A percentile compares a stretch with the other conserved stretches of the same genome.
Conservation (phyloP, 2,329 filamentous ascomycete species). For the Colletotrichum sp. region DNA sequence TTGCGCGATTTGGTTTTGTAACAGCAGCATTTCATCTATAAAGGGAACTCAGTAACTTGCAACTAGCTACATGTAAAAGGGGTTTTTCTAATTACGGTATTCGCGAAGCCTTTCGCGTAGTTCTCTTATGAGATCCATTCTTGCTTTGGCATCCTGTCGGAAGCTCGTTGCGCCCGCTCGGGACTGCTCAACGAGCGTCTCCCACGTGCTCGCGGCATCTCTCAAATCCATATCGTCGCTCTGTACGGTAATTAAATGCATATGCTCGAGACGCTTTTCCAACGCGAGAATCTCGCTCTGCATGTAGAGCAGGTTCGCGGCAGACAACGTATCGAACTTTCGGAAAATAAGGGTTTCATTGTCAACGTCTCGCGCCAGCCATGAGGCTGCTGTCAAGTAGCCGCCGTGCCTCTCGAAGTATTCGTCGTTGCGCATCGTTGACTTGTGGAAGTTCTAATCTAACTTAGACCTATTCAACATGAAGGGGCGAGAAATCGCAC, state of each 20-base stretch:
- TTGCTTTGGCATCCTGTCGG: not conserved
- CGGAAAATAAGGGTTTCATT: slow-evolving; percentile 13
- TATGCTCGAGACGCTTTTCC: not conserved
- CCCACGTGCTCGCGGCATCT: not conserved
- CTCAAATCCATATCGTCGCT: slow-evolving; percentile 1
- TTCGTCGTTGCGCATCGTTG: too few relatives aligned
- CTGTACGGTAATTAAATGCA: not conserved
- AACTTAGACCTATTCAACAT: too few relatives aligned
- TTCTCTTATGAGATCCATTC: not conserved
- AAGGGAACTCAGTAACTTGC: not conserved
- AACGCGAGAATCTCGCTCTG: not conserved
- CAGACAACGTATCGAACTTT: not conserved
- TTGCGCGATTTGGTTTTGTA: not conserved
- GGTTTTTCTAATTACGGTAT: too few relatives aligned
- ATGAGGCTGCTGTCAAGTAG: fast-evolving
- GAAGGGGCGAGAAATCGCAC: too few relatives aligned
- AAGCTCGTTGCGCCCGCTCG: fast-evolving
- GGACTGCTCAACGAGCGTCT: not conserved
- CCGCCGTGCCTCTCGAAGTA: fast-evolving
- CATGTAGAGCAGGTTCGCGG: slow-evolving; percentile 4
- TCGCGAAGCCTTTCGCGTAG: not conserved
- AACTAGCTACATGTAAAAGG: too few relatives aligned
- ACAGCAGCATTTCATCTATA: not conserved
- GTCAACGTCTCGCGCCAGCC: not conserved
- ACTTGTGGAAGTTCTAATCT: too few relatives aligned